phyloP scores from a whole-genome alignment of 345 rosid species.

The Citrus medica region DNA sequence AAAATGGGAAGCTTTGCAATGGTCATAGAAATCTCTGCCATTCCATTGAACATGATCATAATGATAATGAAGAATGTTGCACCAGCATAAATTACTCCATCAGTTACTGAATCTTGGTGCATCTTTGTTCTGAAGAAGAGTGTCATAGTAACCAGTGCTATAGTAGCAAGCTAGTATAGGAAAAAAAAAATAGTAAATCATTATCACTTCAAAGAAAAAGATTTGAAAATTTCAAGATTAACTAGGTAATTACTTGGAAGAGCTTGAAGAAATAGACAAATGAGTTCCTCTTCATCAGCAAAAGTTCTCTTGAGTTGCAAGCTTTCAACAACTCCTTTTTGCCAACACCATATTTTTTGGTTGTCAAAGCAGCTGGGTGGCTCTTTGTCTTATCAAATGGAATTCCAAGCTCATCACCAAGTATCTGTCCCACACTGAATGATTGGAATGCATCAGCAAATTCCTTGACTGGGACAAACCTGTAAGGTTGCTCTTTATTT shows the following conservation, averaged over 20 bases:
- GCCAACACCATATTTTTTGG: constrained; percentile 30
- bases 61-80: constrained; percentile 54
- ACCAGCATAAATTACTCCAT: constrained; percentile 59
- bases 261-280: constrained; percentile 39
- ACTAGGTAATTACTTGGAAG: constrained; percentile 18
- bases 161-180: constrained; percentile 29
- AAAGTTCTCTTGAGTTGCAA: constrained; percentile 28
- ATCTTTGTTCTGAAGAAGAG: constrained; percentile 56
- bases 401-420: constrained; percentile 24
- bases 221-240: not conserved
- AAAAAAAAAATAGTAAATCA: too few species aligned
- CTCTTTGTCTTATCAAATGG: constrained; percentile 31
- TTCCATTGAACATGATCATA: constrained; percentile 60
- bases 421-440: constrained; percentile 21
- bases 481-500: constrained; percentile 27
- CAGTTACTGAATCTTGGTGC: constrained; percentile 33
- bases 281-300: constrained; percentile 47
- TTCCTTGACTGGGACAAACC: constrained; percentile 31
- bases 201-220: not conserved
- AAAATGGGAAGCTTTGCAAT: constrained; percentile 78
- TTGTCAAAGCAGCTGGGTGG: constrained; percentile 43
- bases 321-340: constrained; percentile 34
- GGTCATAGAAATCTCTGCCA: constrained; percentile 70
- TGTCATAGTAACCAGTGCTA: constrained; percentile 42
- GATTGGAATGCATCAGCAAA: constrained; percentile 33